These are phyloP conservation scores for Panellus pusillus DNA, from an alignment of 768 basidiomycete genomes.

Conservation along the genomic window DNA sequence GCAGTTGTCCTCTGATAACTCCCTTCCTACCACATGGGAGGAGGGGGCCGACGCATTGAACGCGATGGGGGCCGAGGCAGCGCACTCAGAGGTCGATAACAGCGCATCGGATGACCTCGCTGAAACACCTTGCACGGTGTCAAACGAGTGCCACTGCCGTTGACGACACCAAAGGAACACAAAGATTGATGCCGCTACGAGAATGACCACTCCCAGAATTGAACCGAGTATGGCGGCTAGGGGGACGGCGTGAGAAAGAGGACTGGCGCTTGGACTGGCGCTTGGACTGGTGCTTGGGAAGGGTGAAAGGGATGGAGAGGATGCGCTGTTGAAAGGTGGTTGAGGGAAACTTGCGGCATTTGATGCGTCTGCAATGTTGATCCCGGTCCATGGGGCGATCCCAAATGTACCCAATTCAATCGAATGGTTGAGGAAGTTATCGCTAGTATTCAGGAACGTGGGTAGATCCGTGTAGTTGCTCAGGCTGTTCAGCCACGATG, in stretches of 20 bases:
- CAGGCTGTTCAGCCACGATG: conserved; percentile 5
- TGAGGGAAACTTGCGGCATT: background rate
- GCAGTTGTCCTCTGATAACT: too few species aligned
- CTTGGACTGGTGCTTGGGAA: too few species aligned
- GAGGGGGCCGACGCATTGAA: too few species aligned
- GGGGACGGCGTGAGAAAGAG: background rate
- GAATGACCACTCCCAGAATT: background rate
- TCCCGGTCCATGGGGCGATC: background rate
- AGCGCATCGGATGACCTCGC: too few species aligned
- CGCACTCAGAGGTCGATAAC: too few species aligned
- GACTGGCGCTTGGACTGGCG: too few species aligned
- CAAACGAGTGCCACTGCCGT: background rate
- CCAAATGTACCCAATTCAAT: background rate
- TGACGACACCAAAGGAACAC: background rate
- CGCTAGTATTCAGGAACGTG: background rate
- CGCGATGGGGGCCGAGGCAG: too few species aligned
- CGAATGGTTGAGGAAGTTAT: background rate
- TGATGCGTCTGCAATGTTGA: background rate
- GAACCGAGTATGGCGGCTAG: background rate
- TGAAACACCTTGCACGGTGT: too few species aligned
- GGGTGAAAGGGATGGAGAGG: background rate
- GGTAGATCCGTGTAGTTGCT: background rate
- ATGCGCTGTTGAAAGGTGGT: background rate
- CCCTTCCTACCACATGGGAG: too few species aligned
- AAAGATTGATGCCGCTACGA: background rate